Conservation (phyloP, 2,329 filamentous ascomycete species). For the Xylaria sp. region DNA sequence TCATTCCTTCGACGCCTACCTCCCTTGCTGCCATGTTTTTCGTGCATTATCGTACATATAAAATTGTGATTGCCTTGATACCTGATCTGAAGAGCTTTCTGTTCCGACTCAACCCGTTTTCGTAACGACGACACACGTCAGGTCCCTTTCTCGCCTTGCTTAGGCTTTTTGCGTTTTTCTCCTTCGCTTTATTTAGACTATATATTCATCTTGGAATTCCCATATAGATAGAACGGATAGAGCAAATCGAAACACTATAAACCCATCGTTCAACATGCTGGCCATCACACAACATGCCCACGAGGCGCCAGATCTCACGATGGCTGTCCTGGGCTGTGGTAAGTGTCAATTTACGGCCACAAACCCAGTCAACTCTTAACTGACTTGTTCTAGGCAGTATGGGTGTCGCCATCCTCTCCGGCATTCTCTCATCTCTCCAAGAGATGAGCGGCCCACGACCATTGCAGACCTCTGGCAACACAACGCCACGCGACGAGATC, state of each 20-base stretch:
- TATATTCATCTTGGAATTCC: background rate
- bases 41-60: constrained; percentile 21
- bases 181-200: background rate
- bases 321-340: constrained; percentile 87
- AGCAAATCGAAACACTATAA: background rate
- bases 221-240: background rate
- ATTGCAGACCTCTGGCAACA: constrained; percentile 58
- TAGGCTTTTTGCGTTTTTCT: background rate
- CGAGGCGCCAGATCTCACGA: constrained; percentile 68
- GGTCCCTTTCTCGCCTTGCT: background rate
- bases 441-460: constrained; percentile 61
- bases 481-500: constrained; percentile 60
- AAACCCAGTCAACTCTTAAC: background rate
- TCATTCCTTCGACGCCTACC: background rate
- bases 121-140: background rate
- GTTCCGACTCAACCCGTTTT: background rate
- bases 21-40: constrained; percentile 18
- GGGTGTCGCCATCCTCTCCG: constrained; percentile 85
- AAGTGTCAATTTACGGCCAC: constrained; percentile 49
- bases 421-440: constrained; percentile 77
- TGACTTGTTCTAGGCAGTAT: constrained; percentile 71
- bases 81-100: constrained; percentile 1
- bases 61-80: constrained; percentile 20
- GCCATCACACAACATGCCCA: constrained; percentile 50
- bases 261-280: constrained; percentile 44